phyloP scores from a whole-genome alignment of 73 alveolate species.

The Paramecium sonneborni region DNA sequence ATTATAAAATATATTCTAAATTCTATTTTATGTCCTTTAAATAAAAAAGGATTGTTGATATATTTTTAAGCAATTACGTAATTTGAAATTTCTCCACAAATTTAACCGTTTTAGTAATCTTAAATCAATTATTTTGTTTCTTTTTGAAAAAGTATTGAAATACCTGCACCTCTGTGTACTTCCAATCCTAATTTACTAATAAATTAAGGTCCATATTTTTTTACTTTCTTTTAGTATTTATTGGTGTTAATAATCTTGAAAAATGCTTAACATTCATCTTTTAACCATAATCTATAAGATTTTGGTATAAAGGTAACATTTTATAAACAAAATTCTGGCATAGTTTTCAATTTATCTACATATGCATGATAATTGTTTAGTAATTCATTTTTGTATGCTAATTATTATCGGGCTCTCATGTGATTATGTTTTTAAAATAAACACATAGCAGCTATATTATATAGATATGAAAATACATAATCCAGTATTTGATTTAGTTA shows the following conservation, averaged over 20 bases:
- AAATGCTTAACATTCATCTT: slow-evolving; percentile 55
- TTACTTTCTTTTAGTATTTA: not conserved
- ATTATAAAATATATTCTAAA: slow-evolving; percentile 60
- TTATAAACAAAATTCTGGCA: not conserved
- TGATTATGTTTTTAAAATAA: slow-evolving; percentile 28
- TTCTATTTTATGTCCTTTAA: slow-evolving; percentile 55
- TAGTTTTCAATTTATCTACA: not conserved
- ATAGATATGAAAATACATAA: not conserved
- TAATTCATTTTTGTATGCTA: slow-evolving; percentile 11
- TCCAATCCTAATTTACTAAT: slow-evolving; percentile 59
- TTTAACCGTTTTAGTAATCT: slow-evolving; percentile 36
- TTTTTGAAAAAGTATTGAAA: slow-evolving; percentile 16
- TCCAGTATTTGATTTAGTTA: not conserved
- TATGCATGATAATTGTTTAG: not conserved
- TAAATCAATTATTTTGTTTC: not conserved
- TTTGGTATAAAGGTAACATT: slow-evolving; percentile 58
- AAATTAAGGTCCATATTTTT: slow-evolving; percentile 37
- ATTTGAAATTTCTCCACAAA: slow-evolving; percentile 11
- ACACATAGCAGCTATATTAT: slow-evolving; percentile 17
- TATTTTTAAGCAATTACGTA: slow-evolving; percentile 31
- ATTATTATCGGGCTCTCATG: not conserved
- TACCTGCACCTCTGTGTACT: slow-evolving; percentile 64
- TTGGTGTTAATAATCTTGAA: not conserved
- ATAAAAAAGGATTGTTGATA: slow-evolving; percentile 59
- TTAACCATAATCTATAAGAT: slow-evolving; percentile 49